phyloP scores from a whole-genome alignment of 805 yeast species.

The Nakazawaea sp. region DNA sequence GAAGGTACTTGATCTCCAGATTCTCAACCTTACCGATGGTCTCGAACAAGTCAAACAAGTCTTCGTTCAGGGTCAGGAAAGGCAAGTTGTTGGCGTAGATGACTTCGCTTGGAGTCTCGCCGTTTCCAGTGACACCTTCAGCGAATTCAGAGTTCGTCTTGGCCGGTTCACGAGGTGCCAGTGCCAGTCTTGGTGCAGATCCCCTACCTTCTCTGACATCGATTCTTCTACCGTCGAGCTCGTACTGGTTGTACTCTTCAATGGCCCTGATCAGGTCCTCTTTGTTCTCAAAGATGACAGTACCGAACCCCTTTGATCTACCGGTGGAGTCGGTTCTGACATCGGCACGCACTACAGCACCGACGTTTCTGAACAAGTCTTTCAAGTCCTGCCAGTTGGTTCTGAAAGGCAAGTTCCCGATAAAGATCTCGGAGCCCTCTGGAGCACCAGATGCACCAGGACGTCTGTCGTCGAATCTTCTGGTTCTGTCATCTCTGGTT shows the following conservation, averaged over 20 bases:
- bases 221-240: constrained; percentile 66
- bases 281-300: constrained; percentile 58
- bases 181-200: constrained; percentile 9
- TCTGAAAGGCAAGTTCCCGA: constrained; percentile 80
- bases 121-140: constrained; percentile 55
- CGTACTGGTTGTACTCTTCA: constrained; percentile 59
- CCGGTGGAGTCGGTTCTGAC: constrained; percentile 61
- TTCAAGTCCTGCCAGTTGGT: constrained; percentile 79
- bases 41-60: constrained; percentile 78
- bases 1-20: constrained; percentile 68
- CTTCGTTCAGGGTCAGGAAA: constrained; percentile 80
- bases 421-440: constrained; percentile 52
- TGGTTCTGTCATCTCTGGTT: constrained; percentile 16
- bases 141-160: constrained; percentile 51
- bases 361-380: constrained; percentile 74
- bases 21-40: constrained; percentile 68
- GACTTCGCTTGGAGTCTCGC: constrained; percentile 45
- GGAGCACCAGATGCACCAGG: constrained; percentile 13
- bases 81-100: constrained; percentile 79
- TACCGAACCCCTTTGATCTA: constrained; percentile 81
- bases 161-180: constrained; percentile 12
- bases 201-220: constrained; percentile 74
- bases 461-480: constrained; percentile 14
- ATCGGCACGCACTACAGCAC: constrained; percentile 78
- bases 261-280: constrained; percentile 73